A percentile compares a stretch with the other conserved stretches of the same genome.
phyloP scores from a whole-genome alignment of 2,329 filamentous ascomycete genomes.

The Fusarium sp. region DNA sequence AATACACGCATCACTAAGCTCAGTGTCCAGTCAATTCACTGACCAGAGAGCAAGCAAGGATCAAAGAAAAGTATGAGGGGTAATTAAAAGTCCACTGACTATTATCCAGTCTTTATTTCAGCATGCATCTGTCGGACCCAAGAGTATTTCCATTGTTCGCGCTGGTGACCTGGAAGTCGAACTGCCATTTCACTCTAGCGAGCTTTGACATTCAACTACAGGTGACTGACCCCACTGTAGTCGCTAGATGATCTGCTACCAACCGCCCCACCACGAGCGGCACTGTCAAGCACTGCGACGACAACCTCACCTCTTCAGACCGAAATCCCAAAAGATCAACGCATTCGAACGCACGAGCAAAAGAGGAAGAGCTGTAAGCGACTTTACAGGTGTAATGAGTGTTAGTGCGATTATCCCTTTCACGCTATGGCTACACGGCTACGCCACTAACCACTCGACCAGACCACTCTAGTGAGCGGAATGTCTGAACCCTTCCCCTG shows the following conservation, averaged over 20 bases:
- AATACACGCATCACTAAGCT: not conserved
- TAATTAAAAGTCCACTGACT: fast-evolving
- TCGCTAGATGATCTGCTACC: not conserved
- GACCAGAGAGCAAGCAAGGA: no score
- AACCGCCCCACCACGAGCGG: not conserved
- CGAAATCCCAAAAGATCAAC: not conserved
- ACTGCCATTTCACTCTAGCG: not conserved
- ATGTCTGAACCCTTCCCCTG: not conserved
- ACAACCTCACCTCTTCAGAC: not conserved
- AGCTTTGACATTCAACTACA: not conserved
- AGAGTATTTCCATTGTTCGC: not conserved
- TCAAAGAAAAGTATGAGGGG: fast-evolving
- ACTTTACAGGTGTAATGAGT: not conserved
- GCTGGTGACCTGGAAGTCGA: not conserved
- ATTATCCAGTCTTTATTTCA: no score
- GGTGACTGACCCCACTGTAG: not conserved
- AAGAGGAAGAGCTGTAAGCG: not conserved
- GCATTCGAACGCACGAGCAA: not conserved
- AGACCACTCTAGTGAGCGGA: not conserved
- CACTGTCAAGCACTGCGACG: not conserved
- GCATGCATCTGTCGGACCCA: fast-evolving
- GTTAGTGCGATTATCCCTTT: not conserved
- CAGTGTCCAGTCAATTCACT: not conserved
- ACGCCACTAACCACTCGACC: not conserved
- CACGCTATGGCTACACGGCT: not conserved